Evolutionary conservation across 2,329 filamentous ascomycete genomes (phyloP).

Genomic region (Leptodontidium sp.): DNA sequence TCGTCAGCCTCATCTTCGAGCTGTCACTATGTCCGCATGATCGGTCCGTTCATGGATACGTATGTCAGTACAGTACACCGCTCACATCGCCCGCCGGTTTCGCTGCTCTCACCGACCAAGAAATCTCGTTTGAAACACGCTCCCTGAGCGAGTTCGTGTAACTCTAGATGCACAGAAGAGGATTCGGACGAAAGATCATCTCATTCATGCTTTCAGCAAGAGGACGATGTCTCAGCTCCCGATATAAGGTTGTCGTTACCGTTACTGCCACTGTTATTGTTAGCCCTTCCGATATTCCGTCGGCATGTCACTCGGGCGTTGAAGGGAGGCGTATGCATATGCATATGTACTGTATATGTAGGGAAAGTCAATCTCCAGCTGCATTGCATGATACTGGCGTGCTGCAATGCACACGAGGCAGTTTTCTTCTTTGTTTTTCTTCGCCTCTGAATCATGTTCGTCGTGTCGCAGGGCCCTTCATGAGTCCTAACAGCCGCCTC

Average conservation of each 20-base stretch:
- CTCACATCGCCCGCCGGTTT: slow-evolving; percentile 4
- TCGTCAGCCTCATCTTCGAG: slow-evolving; percentile 8
- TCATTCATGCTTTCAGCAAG: background rate
- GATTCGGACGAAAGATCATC: background rate
- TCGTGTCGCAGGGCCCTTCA: background rate
- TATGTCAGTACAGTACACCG: background rate
- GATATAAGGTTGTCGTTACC: background rate
- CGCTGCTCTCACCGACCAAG: background rate
- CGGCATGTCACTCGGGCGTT: slow-evolving; percentile 10
- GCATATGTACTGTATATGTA: slow-evolving; percentile 2
- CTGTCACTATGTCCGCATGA: background rate
- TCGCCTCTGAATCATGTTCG: background rate
- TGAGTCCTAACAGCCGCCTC: background rate
- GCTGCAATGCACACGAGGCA: background rate
- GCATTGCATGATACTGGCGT: background rate
- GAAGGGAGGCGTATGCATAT: slow-evolving; percentile 9
- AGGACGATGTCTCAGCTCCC: background rate
- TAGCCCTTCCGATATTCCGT: background rate
- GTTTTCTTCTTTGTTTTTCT: background rate
- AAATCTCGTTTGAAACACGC: background rate
- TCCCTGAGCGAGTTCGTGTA: background rate
- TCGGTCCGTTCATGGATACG: background rate
- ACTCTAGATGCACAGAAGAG: slow-evolving; percentile 6
- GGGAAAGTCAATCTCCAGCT: background rate
- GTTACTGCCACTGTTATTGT: background rate